phyloP scores from a whole-genome alignment of 176 grass and related monocot species.

The Aegilops bicornis region DNA sequence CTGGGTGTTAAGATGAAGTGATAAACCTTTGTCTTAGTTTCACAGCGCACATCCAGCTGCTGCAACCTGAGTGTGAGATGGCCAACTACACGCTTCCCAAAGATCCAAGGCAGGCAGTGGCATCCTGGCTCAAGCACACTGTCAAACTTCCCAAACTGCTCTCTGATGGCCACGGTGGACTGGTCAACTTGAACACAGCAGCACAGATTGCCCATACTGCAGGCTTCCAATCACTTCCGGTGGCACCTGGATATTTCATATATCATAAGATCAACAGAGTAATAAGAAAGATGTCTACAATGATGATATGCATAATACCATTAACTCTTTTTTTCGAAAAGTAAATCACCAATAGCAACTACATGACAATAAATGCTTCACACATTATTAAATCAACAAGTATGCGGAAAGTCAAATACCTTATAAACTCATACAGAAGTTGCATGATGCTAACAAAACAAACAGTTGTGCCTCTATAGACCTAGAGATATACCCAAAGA shows the following conservation, averaged over 20 bases:
- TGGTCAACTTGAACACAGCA: slow-evolving; percentile 57
- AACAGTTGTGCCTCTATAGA: neutral
- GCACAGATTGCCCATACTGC: slow-evolving; percentile 60
- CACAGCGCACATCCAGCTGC: slow-evolving; percentile 63
- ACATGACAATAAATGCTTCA: neutral
- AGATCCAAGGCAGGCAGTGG: slow-evolving; percentile 42
- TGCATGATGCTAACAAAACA: neutral
- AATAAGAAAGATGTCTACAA: neutral
- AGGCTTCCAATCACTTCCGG: neutral
- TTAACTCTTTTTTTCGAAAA: neutral
- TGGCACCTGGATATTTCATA: slow-evolving; percentile 25
- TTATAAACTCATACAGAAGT: neutral
- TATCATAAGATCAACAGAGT: slow-evolving; percentile 16
- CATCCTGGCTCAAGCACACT: slow-evolving; percentile 50
- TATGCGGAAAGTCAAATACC: neutral
- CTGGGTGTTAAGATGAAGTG: neutral
- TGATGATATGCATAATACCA: neutral
- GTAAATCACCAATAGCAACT: neutral
- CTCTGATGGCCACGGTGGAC: slow-evolving; percentile 25
- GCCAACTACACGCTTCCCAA: slow-evolving; percentile 33
- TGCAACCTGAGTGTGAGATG: slow-evolving; percentile 57
- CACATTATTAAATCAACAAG: neutral
- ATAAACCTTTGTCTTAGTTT: slow-evolving; percentile 59
- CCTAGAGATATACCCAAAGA: neutral
- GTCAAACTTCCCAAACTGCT: slow-evolving; percentile 47